These are phyloP conservation scores for Podospora pseudocomata DNA, from an alignment of 495 filamentous ascomycete species.

Conservation along the genomic window DNA sequence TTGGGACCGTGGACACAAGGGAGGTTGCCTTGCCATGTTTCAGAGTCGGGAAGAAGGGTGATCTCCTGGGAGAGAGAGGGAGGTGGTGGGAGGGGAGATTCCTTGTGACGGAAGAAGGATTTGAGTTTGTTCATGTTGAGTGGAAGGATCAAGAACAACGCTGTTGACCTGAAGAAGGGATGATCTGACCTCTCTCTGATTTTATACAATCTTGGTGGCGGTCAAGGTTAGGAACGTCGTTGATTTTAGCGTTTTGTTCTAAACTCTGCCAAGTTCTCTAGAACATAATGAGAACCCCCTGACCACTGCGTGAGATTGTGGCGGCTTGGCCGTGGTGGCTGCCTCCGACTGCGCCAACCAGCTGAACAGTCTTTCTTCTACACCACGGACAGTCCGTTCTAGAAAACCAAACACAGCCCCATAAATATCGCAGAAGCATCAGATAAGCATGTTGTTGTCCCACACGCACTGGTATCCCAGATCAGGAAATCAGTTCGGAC, in stretches of 20 bases:
- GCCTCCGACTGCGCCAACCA: not conserved
- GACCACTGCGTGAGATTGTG: not conserved
- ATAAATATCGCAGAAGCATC: not conserved
- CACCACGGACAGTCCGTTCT: not conserved
- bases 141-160: not conserved
- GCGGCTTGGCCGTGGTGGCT: not conserved
- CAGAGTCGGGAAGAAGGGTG: not conserved
- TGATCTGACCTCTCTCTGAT: not conserved
- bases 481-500: not conserved
- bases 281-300: not conserved
- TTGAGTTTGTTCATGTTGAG: slow-evolving; percentile 1
- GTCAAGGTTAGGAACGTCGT: not conserved
- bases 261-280: not conserved
- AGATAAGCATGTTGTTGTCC: not conserved
- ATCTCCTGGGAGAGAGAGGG: slow-evolving; percentile 10
- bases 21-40: slow-evolving; percentile 29
- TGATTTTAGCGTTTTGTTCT: not conserved
- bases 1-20: slow-evolving; percentile 29
- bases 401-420: not conserved
- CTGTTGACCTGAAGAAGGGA: not conserved
- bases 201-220: not conserved
- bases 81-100: not conserved
- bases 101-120: slow-evolving; percentile 1
- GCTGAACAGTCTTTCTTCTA: not conserved
- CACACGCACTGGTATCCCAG: not conserved